phyloP scores from a whole-genome alignment of 2,329 filamentous ascomycete genomes.

The Aureobasidium sp. region DNA sequence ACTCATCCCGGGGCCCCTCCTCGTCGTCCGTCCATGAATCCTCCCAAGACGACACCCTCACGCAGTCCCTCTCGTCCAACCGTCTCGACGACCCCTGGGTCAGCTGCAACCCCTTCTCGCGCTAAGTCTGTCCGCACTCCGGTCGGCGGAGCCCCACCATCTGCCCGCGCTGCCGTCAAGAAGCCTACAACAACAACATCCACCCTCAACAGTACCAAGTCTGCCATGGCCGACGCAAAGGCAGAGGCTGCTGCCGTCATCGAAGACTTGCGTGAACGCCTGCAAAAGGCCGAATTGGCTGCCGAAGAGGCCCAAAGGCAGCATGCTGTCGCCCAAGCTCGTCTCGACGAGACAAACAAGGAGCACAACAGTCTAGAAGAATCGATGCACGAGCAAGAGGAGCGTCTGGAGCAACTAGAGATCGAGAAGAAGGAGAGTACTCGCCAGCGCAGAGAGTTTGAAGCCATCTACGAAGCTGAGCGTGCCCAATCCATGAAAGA shows the following conservation, averaged over 20 bases:
- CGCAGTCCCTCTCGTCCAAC: conserved; percentile 16
- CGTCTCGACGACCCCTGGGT: background rate
- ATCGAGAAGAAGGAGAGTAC: conserved; percentile 80
- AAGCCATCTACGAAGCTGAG: conserved; percentile 87
- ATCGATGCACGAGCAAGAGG: conserved; percentile 75
- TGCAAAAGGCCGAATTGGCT: conserved; percentile 70
- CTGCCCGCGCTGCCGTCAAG: conserved; percentile 63
- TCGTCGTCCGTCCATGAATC: conserved; percentile 16
- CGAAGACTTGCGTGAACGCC: conserved; percentile 75
- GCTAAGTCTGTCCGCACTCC: conserved; percentile 55
- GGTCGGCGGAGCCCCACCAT: conserved; percentile 52
- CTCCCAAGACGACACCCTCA: conserved; percentile 13
- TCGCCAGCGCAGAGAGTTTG: conserved; percentile 81
- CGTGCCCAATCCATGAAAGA: conserved; percentile 81
- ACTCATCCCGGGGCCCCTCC: conserved; percentile 3
- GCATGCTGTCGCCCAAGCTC: conserved; percentile 72
- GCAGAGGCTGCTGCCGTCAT: conserved; percentile 73
- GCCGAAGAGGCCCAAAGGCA: conserved; percentile 67
- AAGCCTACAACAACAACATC: conserved; percentile 37
- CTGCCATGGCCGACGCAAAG: conserved; percentile 56
- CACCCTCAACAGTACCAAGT: conserved; percentile 13
- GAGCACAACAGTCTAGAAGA: conserved; percentile 88
- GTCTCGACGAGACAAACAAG: conserved; percentile 74
- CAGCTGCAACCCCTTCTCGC: conserved; percentile 16
- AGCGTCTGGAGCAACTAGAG: conserved; percentile 70